Evolutionary conservation across 257 asterid genomes (phyloP), one percentile per base, ranked within the genome.

Genomic region (Penstemon newberryi): DNA sequence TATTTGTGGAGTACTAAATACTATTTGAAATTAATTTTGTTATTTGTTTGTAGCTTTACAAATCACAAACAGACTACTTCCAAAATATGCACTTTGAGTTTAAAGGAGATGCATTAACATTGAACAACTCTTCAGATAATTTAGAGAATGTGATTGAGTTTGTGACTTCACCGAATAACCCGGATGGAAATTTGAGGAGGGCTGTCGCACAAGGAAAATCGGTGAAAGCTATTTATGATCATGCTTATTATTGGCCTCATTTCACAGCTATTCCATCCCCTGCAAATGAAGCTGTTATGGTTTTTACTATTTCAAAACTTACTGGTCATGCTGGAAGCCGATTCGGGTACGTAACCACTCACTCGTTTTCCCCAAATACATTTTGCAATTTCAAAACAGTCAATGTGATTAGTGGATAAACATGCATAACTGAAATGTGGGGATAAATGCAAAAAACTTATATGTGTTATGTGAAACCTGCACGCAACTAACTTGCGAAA

Each of bases 241-340:
- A 73, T 60, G 97, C 93, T 41, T 89, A 87, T 59, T 91, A 84
- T 77, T 91, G 97, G 91, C 91, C 97, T 7, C 89, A 86, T 84
- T 91, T 69, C 38, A 74, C 96, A 0, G 87, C 93, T 45, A 84
- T 89, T 70, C 87, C 91, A 43, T 57, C 84, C 33, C 88, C 93
- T 5, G 81, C 86, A 1, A 74, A 88, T 73, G 91, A 79, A 75
- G 97, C 86, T 76, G 41, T 91, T 72, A 82, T 85, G 96, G 66
- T 85, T 8, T 88, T 89, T 19, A 81, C 96, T 0, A 52, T 86
- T 13, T 89, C 96, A 4, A 91, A 89, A 81, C 86, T 91, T 41
- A 85, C 96, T 3, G 96, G 96, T 43, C 96, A 91, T 74, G 97
- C 95, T 8, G 95, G 97, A 70, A 86, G 84, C 70, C 73, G 93